Base-by-base conservation (phyloP, 768 basidiomycete species). In the Tylopilus felleus region DNA sequence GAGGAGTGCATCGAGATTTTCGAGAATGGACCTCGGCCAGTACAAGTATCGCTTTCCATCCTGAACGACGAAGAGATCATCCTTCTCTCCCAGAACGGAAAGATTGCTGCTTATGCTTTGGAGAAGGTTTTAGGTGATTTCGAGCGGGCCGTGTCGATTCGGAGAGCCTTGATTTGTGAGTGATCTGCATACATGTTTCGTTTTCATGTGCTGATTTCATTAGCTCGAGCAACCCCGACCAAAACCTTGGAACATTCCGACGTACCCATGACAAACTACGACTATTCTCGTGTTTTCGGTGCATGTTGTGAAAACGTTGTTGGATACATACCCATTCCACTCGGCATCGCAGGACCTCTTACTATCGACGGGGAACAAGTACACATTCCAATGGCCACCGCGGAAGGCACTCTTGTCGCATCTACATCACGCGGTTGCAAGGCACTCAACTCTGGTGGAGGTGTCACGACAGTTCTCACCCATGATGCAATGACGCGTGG, bases 221-320 rank as follows among this genome's bases (percentile, higher is more conserved):
- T 60, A 93, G 90, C 97, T 40, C 91, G 96, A 13, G 85, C 90
- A 2, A 92, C 93, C 3, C 70, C 73, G 27, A 97, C 93, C 0
- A 82, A 88, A 70, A 88, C 91, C 0, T 78, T 98, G 27, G 97
- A 98, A 68, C 57, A 70, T 10, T 94, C 91, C 0, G 84, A 88
- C 22, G 76, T 98, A 10, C 97, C 97, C 0, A 82, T 86, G 78
- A 66, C 80, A 21, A 75, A 86, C 68, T 99, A 97, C 71, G 95
- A 98, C 71, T 99, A 98, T 74, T 85, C 88, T 36, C 84, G 89
- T 10, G 94, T 99, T 29, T 80, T 93, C 49, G 96, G 95, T 53
- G 94, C 96, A 10, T 99, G 96, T 74, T 99, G 97, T 73, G 97
- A 99, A 74, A 98, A 99, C 70, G 97, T 99, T 47, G 83, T 98